Conservation (phyloP, 225 moss, liverwort and hornwort genomes). For the Asterella californica region DNA sequence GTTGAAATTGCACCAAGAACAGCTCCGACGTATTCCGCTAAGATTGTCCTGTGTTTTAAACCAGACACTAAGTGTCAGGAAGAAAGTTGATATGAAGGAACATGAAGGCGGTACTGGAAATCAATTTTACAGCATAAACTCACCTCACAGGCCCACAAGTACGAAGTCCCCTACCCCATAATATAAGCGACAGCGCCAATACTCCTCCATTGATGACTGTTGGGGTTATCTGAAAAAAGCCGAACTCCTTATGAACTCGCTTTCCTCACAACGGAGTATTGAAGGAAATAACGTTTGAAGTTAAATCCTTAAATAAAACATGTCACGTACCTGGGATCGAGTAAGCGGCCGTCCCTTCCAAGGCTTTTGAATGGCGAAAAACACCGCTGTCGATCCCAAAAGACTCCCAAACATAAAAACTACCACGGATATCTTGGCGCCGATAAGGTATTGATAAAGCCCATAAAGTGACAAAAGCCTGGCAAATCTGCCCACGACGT, state of each 20-base stretch:
- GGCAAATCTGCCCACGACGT: constrained; percentile 71
- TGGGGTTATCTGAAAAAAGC: constrained; percentile 60
- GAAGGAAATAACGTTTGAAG: not conserved
- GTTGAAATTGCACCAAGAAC: constrained; percentile 88
- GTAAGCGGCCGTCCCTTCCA: constrained; percentile 88
- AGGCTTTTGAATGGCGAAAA: constrained; percentile 72
- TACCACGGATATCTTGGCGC: constrained; percentile 60
- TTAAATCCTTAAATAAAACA: not conserved
- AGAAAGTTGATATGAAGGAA: not conserved
- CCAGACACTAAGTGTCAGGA: constrained; percentile 2
- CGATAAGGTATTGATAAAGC: constrained; percentile 75
- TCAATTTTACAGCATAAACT: not conserved
- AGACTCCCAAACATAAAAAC: constrained; percentile 83
- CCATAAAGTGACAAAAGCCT: constrained; percentile 87
- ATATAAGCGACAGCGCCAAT: constrained; percentile 69
- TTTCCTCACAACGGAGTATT: not conserved
- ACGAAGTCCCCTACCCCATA: constrained; percentile 91
- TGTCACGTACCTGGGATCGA: constrained; percentile 50
- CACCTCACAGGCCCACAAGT: constrained; percentile 93
- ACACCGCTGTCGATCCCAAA: constrained; percentile 73
- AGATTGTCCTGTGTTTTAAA: constrained; percentile 63
- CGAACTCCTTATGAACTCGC: not conserved
- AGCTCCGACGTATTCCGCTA: constrained; percentile 88
- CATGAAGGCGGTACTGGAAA: not conserved
- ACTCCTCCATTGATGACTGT: constrained; percentile 76